Evolutionary conservation across 345 rosid genomes (phyloP), one percentile per base, ranked within the genome.

Genomic region (Pugionium cornutum): DNA sequence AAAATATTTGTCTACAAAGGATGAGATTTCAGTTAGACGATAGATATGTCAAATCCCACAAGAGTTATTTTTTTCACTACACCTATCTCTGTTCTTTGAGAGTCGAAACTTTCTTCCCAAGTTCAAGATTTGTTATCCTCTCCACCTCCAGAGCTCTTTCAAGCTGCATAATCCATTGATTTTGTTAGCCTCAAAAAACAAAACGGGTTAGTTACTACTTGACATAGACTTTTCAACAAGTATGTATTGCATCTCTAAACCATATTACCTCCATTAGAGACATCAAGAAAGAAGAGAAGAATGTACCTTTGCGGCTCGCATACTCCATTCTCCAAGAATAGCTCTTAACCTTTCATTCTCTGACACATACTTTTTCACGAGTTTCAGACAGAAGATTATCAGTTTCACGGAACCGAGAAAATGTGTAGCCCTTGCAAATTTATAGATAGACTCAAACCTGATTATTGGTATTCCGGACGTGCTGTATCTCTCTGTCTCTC

Each of bases 261-360:
- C n/a, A n/a, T n/a, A n/a, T n/a, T n/a, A n/a, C n/a, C n/a, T n/a
- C n/a, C n/a, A n/a, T n/a, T n/a, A 32, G 9, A 34, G 44, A 48
- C 9, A 41, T 34, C 32, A 34, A 53, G 29, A n/a, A n/a, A 53
- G 50, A 42, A 6, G 51, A n/a, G 28, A 9, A 40, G 18, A 34
- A 10, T 0, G 27, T 85, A 94, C 99, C 96, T 89, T 94, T 4
- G 99, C 97, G 34, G 99, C 95, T 32, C 92, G 83, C 49, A 88
- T 67, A 56, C 97, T 94, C 99, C 99, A 94, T 77, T 94, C 97
- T 69, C 95, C 91, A 50, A 94, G 81, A 42, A 94, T 90, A 45
- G 97, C 96, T 79, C 99, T 83, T 36, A 94, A 83, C 69, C 99
- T 86, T 75, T 90, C 99, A 40, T 89, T 88, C 78, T 94, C 99